Conservation (phyloP, 768 basidiomycete genomes). For the Amanita pseudoporphyria region DNA sequence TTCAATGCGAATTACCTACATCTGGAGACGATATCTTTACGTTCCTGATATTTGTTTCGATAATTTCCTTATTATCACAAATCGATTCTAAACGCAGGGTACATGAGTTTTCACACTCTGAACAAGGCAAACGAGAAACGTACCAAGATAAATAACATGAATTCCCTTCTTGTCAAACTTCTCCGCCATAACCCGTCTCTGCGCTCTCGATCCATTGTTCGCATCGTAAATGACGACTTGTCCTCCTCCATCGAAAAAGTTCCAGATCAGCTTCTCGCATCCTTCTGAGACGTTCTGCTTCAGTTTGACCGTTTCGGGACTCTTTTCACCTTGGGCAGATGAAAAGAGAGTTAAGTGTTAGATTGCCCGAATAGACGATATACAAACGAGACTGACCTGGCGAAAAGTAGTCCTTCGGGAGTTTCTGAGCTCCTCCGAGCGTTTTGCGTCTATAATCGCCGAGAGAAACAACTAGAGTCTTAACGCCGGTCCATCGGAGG, state of each 20-base stretch:
- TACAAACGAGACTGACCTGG: conserved; percentile 38
- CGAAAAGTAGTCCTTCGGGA: conserved; percentile 91
- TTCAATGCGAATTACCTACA: conserved; percentile 35
- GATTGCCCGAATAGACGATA: not conserved
- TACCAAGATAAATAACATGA: conserved; percentile 91
- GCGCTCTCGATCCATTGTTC: conserved; percentile 75
- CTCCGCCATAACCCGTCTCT: conserved; percentile 64
- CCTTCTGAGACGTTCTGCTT: conserved; percentile 66
- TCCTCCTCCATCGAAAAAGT: conserved; percentile 79
- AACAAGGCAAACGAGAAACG: conserved; percentile 10
- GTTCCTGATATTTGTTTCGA: conserved; percentile 87
- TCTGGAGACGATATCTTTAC: conserved; percentile 99
- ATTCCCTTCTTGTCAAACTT: conserved; percentile 82
- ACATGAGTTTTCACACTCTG: not conserved
- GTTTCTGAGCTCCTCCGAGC: conserved; percentile 76
- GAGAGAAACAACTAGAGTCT: conserved; percentile 88
- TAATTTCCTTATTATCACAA: conserved; percentile 88
- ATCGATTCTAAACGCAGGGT: conserved; percentile 54
- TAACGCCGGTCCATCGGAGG: conserved; percentile 95
- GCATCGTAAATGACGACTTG: conserved; percentile 99
- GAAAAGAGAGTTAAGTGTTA: not conserved
- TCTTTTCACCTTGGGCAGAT: conserved; percentile 83
- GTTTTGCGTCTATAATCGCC: conserved; percentile 92
- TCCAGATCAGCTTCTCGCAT: conserved; percentile 85
- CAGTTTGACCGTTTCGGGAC: conserved; percentile 68